Conservation (phyloP, 768 basidiomycete genomes). For the Dioszegia crocea region DNA sequence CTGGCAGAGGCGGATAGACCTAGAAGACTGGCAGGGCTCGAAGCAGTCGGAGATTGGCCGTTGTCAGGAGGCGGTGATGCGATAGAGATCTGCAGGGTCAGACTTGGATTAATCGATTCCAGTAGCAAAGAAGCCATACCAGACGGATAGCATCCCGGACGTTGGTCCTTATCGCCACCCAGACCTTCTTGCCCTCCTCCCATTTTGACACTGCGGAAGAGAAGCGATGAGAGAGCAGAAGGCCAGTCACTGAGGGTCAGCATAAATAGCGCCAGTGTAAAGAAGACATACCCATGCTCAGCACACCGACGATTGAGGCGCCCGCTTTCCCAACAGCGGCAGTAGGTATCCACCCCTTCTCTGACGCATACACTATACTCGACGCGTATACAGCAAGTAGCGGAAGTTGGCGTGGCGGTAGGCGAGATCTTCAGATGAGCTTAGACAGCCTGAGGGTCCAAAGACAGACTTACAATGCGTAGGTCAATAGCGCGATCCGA, state of each 20-base stretch:
- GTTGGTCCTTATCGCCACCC: slow-evolving; percentile 35
- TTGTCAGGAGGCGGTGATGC: neutral
- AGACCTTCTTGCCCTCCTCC: slow-evolving; percentile 47
- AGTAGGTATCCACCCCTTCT: slow-evolving; percentile 24
- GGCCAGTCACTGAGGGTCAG: slow-evolving; percentile 34
- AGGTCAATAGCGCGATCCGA: slow-evolving; percentile 30
- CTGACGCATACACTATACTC: slow-evolving; percentile 19
- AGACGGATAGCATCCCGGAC: slow-evolving; percentile 43
- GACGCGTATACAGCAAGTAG: slow-evolving; percentile 33
- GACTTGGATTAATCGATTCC: neutral
- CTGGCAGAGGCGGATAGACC: neutral
- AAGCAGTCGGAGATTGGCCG: neutral
- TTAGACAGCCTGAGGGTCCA: neutral
- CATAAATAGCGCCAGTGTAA: neutral
- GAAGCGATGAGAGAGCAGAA: slow-evolving; percentile 44
- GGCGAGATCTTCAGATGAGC: slow-evolving; percentile 23
- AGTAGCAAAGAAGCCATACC: slow-evolving; percentile 19
- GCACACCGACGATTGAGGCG: slow-evolving; percentile 32
- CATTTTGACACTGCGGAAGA: slow-evolving; percentile 43
- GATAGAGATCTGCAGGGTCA: neutral
- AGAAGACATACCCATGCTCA: slow-evolving; percentile 42
- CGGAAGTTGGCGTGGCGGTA: slow-evolving; percentile 40
- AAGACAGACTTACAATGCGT: slow-evolving; percentile 33
- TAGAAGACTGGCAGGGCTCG: slow-evolving; percentile 3
- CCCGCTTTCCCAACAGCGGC: slow-evolving; percentile 29